Conservation (phyloP, 371 early-diverging fungal genomes). For the Gilbertella persicaria region DNA sequence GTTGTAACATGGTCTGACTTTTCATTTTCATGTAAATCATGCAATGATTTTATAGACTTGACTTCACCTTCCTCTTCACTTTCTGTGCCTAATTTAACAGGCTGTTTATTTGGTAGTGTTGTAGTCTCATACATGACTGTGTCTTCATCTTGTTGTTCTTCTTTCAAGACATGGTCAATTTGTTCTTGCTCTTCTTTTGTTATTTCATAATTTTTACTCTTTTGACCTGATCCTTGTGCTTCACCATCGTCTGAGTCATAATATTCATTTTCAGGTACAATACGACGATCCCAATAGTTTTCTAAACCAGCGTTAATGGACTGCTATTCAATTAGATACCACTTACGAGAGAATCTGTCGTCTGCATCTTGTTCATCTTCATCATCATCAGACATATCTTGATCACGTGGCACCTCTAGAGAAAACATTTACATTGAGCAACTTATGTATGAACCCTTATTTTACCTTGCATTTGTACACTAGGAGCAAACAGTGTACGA, state of each 20-base stretch:
- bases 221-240: conserved; percentile 26
- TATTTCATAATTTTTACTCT: conserved; percentile 1
- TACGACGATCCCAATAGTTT: conserved; percentile 58
- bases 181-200: conserved; percentile 36
- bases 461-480: conserved; percentile 56
- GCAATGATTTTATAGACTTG: conserved; percentile 31
- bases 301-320: conserved; percentile 23
- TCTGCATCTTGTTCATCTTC: conserved; percentile 55
- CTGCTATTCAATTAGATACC: neutral
- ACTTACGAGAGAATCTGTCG: conserved; percentile 52
- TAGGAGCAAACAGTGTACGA: conserved; percentile 78
- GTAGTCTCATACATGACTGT: conserved; percentile 2
- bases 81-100: conserved; percentile 18
- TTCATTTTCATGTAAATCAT: too few species aligned
- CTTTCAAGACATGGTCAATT: conserved; percentile 28
- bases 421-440: too few species aligned
- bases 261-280: conserved; percentile 65
- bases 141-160: conserved; percentile 16
- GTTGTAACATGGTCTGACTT: too few species aligned
- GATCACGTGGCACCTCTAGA: conserved; percentile 49
- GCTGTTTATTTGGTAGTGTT: neutral
- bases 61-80: conserved; percentile 52
- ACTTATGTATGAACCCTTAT: too few species aligned
- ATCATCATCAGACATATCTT: conserved; percentile 54
- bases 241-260: conserved; percentile 76